Conservation (phyloP, 179 eudicot genomes). For the Silene noctiflora region DNA sequence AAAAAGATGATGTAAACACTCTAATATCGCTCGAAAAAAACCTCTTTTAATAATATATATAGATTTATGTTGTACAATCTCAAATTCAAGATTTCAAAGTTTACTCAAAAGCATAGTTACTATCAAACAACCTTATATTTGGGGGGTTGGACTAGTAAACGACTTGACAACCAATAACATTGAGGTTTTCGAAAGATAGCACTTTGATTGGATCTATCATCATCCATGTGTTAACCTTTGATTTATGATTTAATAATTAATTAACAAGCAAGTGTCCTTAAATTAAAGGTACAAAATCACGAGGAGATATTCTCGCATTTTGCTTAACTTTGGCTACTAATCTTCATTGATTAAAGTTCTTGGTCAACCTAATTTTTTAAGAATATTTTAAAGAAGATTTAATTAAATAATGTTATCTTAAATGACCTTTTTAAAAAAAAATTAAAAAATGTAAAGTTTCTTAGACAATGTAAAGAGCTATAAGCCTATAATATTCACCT, state of each 20-base stretch:
- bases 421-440: background rate
- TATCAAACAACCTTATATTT: no score
- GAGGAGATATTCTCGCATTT: slow-evolving; percentile 33
- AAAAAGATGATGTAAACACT: no score
- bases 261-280: slow-evolving; percentile 12
- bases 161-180: slow-evolving; percentile 14
- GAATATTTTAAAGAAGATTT: background rate
- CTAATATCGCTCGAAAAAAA: no score
- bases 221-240: slow-evolving; percentile 12
- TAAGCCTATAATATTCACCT: background rate
- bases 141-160: no score
- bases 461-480: background rate
- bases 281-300: slow-evolving; percentile 27
- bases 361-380: slow-evolving; percentile 18
- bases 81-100: no score
- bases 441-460: no score
- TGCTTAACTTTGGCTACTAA: slow-evolving; percentile 4
- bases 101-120: no score
- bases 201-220: slow-evolving; percentile 14
- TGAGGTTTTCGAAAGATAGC: background rate
- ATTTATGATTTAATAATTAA: background rate
- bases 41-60: no score
- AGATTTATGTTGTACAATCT: no score
- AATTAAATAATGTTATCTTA: slow-evolving; percentile 14
- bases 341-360: slow-evolving; percentile 3